Evolutionary conservation across 805 yeast genomes (phyloP).

Genomic region (Cyberlindnera xishuangbannaensis): DNA sequence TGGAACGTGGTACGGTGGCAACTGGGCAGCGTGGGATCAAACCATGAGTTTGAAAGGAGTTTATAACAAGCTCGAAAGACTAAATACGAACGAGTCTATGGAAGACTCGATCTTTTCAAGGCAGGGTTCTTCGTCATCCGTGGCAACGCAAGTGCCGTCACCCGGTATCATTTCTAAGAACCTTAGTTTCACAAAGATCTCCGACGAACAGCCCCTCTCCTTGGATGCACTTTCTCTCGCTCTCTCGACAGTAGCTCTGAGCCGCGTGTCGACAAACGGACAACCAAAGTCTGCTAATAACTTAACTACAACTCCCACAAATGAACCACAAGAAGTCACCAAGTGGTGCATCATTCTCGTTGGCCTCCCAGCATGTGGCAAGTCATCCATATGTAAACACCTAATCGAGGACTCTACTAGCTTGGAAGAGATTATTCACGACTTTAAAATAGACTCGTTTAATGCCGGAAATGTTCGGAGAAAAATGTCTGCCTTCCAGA

Average conservation of each 20-base stretch:
- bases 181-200: conserved; percentile 19
- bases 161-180: conserved; percentile 12
- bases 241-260: conserved; percentile 3
- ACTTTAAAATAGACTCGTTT: conserved; percentile 41
- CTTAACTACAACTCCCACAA: conserved; percentile 24
- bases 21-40: too few relatives aligned
- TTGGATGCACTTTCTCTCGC: conserved; percentile 16
- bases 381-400: conserved; percentile 65
- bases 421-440: conserved; percentile 6
- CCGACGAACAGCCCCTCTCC: conserved; percentile 5
- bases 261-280: conserved; percentile 8
- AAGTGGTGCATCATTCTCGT: conserved; percentile 66
- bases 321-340: conserved; percentile 21
- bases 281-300: conserved; percentile 18
- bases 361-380: conserved; percentile 76
- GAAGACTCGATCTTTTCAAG: conserved; percentile 21
- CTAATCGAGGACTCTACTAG: conserved; percentile 48
- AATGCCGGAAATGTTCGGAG: conserved; percentile 74
- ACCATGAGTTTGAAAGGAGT: too few relatives aligned
- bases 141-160: conserved; percentile 12
- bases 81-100: conserved; percentile 21
- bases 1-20: too few relatives aligned
- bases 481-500: conserved; percentile 30
- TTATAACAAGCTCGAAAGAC: conserved; percentile 15
- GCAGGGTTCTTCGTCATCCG: conserved; percentile 21